A percentile compares a stretch with the other conserved stretches of the same genome.
Conservation (phyloP, 495 filamentous ascomycete genomes). For the Neurospora sp. region DNA sequence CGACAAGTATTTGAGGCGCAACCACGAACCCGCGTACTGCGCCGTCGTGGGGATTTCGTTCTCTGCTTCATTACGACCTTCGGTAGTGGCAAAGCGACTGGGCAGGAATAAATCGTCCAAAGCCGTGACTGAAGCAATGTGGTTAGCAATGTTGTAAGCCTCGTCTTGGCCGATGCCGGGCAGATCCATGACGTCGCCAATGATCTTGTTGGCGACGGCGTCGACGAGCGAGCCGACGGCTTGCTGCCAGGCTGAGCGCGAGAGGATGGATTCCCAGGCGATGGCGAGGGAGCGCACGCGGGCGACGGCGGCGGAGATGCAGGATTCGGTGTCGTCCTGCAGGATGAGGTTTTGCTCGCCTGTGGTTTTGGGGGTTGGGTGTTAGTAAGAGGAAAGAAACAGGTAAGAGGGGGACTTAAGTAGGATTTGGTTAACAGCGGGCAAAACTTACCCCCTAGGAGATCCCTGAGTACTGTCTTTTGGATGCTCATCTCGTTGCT, state of each 20-base stretch:
- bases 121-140: conserved; percentile 58
- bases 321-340: conserved; percentile 55
- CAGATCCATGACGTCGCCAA: conserved; percentile 78
- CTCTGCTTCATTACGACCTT: neutral
- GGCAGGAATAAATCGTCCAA: conserved; percentile 70
- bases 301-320: conserved; percentile 56
- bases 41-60: conserved; percentile 53
- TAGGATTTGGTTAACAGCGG: conserved; percentile 8
- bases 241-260: conserved; percentile 72
- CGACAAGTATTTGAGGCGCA: conserved; percentile 78
- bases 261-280: conserved; percentile 72
- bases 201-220: conserved; percentile 69
- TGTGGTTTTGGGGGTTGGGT: neutral
- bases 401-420: too few relatives aligned
- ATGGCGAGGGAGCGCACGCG: conserved; percentile 58
- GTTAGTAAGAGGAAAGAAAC: neutral
- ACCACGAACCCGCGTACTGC: conserved; percentile 74
- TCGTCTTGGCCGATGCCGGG: conserved; percentile 79
- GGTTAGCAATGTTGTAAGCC: conserved; percentile 62
- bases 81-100: conserved; percentile 16
- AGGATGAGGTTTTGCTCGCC: conserved; percentile 40
- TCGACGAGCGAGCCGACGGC: conserved; percentile 73
- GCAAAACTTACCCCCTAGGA: conserved; percentile 60
- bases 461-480: conserved; percentile 70
- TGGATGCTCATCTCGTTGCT: conserved; percentile 79